These are phyloP conservation scores for Fusarium hostae DNA, from an alignment of 2,329 filamentous ascomycete species.

Conservation along the genomic window DNA sequence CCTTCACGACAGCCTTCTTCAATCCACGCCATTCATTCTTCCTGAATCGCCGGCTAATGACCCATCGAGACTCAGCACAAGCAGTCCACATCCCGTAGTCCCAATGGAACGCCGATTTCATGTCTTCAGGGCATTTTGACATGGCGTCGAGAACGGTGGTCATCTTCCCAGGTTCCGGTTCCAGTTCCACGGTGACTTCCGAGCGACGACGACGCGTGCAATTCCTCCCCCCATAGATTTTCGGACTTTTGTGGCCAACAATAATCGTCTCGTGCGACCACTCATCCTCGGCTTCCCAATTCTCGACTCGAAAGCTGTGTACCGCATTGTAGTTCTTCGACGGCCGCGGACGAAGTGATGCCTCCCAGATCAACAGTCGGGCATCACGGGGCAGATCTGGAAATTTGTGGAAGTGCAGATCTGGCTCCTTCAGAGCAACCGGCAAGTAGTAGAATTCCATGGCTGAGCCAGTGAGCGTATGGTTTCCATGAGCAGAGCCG, in stretches of 20 bases:
- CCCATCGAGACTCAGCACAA: not conserved
- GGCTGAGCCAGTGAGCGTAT: not conserved
- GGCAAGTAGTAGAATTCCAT: too few species aligned
- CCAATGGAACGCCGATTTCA: not conserved
- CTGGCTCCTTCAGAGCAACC: too few species aligned
- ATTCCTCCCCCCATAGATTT: not conserved
- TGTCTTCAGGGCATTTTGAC: not conserved
- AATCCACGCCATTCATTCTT: not conserved
- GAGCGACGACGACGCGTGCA: too few species aligned
- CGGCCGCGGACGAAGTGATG: not conserved
- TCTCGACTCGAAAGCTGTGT: not conserved
- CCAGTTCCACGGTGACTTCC: too few species aligned
- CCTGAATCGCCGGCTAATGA: not conserved
- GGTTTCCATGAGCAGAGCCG: not conserved
- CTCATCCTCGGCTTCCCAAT: fast-evolving
- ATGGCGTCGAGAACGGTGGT: not conserved
- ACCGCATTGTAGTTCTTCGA: not conserved
- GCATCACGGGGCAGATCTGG: not conserved
- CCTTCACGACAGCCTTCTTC: not conserved
- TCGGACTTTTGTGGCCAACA: not conserved
- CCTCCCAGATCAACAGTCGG: not conserved
- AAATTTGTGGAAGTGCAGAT: not conserved
- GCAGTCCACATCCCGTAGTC: slow-evolving; percentile 1
- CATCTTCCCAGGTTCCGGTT: fast-evolving
- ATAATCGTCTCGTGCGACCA: not conserved